phyloP scores from a whole-genome alignment of 495 filamentous ascomycete genomes.

The Neurospora tetrasperma region DNA sequence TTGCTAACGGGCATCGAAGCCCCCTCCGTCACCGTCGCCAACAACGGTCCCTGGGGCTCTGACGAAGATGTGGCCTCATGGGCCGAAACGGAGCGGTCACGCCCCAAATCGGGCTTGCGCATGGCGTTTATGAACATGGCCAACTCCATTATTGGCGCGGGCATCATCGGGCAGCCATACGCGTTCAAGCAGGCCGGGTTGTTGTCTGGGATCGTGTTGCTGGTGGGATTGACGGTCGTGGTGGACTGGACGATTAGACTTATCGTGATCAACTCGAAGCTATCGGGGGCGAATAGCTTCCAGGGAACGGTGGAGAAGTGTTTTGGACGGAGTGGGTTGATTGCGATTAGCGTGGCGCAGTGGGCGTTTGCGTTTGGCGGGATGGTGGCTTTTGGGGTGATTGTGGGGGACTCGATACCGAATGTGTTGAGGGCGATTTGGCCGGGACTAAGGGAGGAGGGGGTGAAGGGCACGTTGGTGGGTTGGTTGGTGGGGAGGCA shows the following conservation, averaged over 20 bases:
- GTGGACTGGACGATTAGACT: slow-evolving; percentile 96
- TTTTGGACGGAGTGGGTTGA: slow-evolving; percentile 76
- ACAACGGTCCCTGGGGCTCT: slow-evolving; percentile 33
- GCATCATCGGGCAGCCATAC: slow-evolving; percentile 96
- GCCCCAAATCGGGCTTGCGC: slow-evolving; percentile 39
- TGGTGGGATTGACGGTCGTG: slow-evolving; percentile 68
- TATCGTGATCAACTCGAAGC: slow-evolving; percentile 91
- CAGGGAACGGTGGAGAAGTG: slow-evolving; percentile 92
- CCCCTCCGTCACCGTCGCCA: slow-evolving; percentile 75
- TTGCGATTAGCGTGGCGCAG: slow-evolving; percentile 86
- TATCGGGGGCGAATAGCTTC: slow-evolving; percentile 84
- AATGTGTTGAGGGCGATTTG: slow-evolving; percentile 77
- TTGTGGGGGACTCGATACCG: slow-evolving; percentile 91
- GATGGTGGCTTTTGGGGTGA: slow-evolving; percentile 96
- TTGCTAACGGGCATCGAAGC: slow-evolving; percentile 81
- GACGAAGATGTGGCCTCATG: slow-evolving; percentile 30
- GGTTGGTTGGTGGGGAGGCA: slow-evolving; percentile 71
- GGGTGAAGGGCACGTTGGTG: slow-evolving; percentile 70
- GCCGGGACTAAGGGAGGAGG: slow-evolving; percentile 59
- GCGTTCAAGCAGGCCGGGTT: slow-evolving; percentile 87
- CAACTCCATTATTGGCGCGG: slow-evolving; percentile 95
- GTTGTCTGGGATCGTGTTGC: slow-evolving; percentile 62
- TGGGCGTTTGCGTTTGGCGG: slow-evolving; percentile 98
- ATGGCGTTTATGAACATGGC: slow-evolving; percentile 95
- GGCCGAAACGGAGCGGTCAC: slow-evolving; percentile 32